These are phyloP conservation scores for Blastobotrys malaysiensis DNA, from an alignment of 1,139 yeast genomes.

Conservation along the genomic window DNA sequence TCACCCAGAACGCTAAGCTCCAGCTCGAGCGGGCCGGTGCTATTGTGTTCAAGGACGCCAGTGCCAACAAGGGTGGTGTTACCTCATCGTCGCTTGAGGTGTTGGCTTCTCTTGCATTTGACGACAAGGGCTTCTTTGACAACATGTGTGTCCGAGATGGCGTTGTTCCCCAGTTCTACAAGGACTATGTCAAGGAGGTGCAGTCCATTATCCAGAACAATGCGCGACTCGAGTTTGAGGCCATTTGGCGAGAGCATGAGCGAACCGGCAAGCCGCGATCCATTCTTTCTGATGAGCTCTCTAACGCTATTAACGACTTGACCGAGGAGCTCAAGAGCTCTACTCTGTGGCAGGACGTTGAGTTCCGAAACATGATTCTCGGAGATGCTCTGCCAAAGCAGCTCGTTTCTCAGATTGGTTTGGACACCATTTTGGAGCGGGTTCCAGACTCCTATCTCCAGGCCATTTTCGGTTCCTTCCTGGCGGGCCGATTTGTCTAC, in stretches of 20 bases:
- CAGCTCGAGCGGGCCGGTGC: slow-evolving; percentile 83
- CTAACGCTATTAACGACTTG: slow-evolving; percentile 80
- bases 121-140: slow-evolving; percentile 70
- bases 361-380: slow-evolving; percentile 72
- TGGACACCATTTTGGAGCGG: slow-evolving; percentile 61
- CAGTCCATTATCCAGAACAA: slow-evolving; percentile 69
- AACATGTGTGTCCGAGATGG: slow-evolving; percentile 64
- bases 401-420: slow-evolving; percentile 68
- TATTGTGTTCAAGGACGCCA: slow-evolving; percentile 87
- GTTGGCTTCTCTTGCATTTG: slow-evolving; percentile 86
- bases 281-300: slow-evolving; percentile 76
- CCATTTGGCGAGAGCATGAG: slow-evolving; percentile 74
- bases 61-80: slow-evolving; percentile 98
- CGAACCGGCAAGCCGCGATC: slow-evolving; percentile 67
- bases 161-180: slow-evolving; percentile 63
- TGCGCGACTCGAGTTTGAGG: slow-evolving; percentile 81
- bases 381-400: slow-evolving; percentile 71
- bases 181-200: slow-evolving; percentile 74
- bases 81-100: slow-evolving; percentile 96
- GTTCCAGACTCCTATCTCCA: slow-evolving; percentile 86
- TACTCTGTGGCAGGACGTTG: slow-evolving; percentile 78
- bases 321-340: slow-evolving; percentile 84
- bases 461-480: slow-evolving; percentile 85
- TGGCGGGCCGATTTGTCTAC: slow-evolving; percentile 87
- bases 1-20: slow-evolving; percentile 90